A percentile compares a stretch with the other conserved stretches of the same genome.
phyloP scores from a whole-genome alignment of 164 flowering plant genomes.

The Annona squamosa region DNA sequence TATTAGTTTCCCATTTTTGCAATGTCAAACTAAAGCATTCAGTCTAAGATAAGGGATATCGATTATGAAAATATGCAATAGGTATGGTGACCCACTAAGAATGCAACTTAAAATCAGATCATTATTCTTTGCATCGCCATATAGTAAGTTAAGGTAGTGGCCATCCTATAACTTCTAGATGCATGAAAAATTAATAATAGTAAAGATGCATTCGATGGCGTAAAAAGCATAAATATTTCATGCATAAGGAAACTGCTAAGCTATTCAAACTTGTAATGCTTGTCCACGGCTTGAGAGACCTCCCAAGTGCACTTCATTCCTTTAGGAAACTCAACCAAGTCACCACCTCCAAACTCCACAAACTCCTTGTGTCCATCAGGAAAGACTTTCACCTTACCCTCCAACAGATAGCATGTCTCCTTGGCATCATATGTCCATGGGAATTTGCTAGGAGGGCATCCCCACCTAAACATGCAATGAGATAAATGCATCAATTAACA shows the following conservation, averaged over 20 bases:
- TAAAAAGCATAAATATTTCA: background rate
- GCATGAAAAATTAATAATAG: no score
- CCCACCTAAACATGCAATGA: constrained; percentile 49
- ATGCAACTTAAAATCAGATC: no score
- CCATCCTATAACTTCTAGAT: no score
- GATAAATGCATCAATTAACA: background rate
- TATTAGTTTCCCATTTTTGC: no score
- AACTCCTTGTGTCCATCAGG: constrained; percentile 60
- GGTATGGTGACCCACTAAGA: no score
- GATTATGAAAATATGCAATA: no score
- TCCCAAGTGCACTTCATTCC: constrained; percentile 96
- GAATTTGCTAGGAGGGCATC: constrained; percentile 82
- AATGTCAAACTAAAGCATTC: no score
- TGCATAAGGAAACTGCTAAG: background rate
- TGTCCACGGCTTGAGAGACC: constrained; percentile 72
- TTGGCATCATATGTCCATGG: constrained; percentile 76
- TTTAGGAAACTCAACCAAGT: constrained; percentile 74
- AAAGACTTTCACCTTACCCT: constrained; percentile 80
- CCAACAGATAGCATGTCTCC: constrained; percentile 69
- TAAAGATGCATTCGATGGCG: background rate
- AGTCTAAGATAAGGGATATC: no score
- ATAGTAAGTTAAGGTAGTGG: no score
- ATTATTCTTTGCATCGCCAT: no score
- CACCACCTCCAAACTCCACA: constrained; percentile 84
- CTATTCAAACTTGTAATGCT: constrained; percentile 67